A percentile compares a stretch with the other conserved stretches of the same genome.
phyloP scores from a whole-genome alignment of 768 basidiomycete genomes.

The Coprinopsis marcescibilis region DNA sequence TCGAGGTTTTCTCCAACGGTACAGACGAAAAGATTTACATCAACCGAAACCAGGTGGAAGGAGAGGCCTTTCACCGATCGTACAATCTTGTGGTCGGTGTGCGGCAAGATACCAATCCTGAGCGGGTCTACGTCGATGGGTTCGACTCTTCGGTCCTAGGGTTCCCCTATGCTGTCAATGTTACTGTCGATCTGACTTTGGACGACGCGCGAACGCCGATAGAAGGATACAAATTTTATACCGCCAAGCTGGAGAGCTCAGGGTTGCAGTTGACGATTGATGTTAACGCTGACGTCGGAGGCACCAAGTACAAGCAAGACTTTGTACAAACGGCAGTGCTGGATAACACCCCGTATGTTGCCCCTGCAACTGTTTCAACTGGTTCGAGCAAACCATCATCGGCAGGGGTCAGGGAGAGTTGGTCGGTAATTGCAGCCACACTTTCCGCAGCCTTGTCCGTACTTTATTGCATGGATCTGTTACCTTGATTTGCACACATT shows the following conservation, averaged over 20 bases:
- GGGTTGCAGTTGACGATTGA: slow-evolving; percentile 26
- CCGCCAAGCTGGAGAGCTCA: slow-evolving; percentile 17
- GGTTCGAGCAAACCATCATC: slow-evolving; percentile 13
- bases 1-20: slow-evolving; percentile 20
- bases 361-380: slow-evolving; percentile 19
- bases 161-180: slow-evolving; percentile 23
- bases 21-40: slow-evolving; percentile 20
- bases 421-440: too few species aligned
- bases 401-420: neutral
- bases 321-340: slow-evolving; percentile 23
- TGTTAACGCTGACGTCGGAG: slow-evolving; percentile 19
- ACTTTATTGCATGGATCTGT: too few species aligned
- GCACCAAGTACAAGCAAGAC: slow-evolving; percentile 21
- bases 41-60: slow-evolving; percentile 14
- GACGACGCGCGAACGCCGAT: slow-evolving; percentile 23
- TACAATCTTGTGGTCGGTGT: slow-evolving; percentile 24
- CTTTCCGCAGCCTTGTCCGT: too few species aligned
- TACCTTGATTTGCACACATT: too few species aligned
- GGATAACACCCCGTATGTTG: slow-evolving; percentile 23
- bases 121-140: slow-evolving; percentile 29
- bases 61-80: slow-evolving; percentile 17
- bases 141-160: slow-evolving; percentile 26
- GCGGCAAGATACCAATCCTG: slow-evolving; percentile 23
- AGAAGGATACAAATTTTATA: slow-evolving; percentile 34
- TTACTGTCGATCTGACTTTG: slow-evolving; percentile 23